Conservation (phyloP, 73 alveolate genomes). For the Tetrahymena malaccensis region DNA sequence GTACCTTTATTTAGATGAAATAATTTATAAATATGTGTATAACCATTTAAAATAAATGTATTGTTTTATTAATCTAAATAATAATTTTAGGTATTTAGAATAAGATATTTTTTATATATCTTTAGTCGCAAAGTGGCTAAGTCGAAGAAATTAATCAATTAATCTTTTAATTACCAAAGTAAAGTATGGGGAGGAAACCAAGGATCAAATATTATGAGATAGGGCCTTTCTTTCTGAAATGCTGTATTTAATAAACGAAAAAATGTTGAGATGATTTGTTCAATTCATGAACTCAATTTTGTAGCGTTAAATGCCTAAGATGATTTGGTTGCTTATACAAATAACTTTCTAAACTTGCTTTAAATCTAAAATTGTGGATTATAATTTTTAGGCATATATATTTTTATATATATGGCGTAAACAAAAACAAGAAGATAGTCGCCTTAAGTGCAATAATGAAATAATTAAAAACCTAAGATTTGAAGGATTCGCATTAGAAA, state of each 20-base stretch:
- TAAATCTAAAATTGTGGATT: background rate
- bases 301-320: background rate
- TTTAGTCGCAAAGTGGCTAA: background rate
- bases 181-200: constrained; percentile 14
- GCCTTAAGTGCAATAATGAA: background rate
- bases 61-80: background rate
- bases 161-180: constrained; percentile 16
- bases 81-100: background rate
- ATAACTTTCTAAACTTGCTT: background rate
- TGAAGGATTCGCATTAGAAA: constrained; percentile 32
- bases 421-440: background rate
- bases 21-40: background rate
- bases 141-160: background rate
- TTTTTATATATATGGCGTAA: background rate
- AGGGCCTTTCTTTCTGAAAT: constrained; percentile 43
- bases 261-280: background rate
- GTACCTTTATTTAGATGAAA: background rate
- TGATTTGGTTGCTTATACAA: background rate
- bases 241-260: background rate
- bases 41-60: background rate
- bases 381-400: background rate
- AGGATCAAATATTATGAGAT: background rate
- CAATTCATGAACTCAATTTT: background rate
- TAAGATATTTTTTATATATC: background rate
- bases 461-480: constrained; percentile 9